These are phyloP conservation scores for Blepharisma undulans DNA, from an alignment of 169 alveolate genomes.

Conservation along the genomic window DNA sequence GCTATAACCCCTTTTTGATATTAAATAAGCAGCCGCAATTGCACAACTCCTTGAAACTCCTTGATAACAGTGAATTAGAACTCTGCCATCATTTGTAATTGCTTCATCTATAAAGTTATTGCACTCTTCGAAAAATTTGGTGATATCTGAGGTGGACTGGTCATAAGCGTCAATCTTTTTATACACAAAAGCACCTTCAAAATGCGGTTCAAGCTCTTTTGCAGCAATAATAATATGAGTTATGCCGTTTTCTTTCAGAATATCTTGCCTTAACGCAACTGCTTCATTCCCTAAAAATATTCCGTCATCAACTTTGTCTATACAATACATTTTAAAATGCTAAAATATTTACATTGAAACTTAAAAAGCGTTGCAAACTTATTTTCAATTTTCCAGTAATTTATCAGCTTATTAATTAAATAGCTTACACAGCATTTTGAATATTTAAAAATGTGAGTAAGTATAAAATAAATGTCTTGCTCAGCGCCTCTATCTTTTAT, in stretches of 20 bases:
- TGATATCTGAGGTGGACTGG: conserved; percentile 35
- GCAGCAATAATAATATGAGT: conserved; percentile 51
- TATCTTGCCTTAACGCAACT: conserved; percentile 42
- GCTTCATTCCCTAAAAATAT: conserved; percentile 44
- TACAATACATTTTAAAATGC: background rate
- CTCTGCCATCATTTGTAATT: conserved; percentile 41
- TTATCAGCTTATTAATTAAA: background rate
- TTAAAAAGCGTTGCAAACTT: background rate
- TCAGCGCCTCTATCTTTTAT: background rate
- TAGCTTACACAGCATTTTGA: background rate
- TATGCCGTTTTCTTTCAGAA: conserved; percentile 35
- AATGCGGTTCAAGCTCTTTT: conserved; percentile 34
- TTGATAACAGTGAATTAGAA: conserved; percentile 53
- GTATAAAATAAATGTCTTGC: background rate
- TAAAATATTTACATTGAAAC: background rate
- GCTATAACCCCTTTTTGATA: conserved; percentile 3
- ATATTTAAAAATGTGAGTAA: background rate
- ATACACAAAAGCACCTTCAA: conserved; percentile 44
- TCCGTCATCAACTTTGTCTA: background rate
- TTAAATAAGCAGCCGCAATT: conserved; percentile 46
- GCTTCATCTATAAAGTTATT: conserved; percentile 49
- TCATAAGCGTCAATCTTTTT: conserved; percentile 43
- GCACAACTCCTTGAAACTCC: conserved; percentile 58
- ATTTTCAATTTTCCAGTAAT: background rate
- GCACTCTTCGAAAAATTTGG: conserved; percentile 45